Base-by-base conservation (phyloP, 1,284 basidiomycete genomes). In the Cryptococcus hybrid region DNA sequence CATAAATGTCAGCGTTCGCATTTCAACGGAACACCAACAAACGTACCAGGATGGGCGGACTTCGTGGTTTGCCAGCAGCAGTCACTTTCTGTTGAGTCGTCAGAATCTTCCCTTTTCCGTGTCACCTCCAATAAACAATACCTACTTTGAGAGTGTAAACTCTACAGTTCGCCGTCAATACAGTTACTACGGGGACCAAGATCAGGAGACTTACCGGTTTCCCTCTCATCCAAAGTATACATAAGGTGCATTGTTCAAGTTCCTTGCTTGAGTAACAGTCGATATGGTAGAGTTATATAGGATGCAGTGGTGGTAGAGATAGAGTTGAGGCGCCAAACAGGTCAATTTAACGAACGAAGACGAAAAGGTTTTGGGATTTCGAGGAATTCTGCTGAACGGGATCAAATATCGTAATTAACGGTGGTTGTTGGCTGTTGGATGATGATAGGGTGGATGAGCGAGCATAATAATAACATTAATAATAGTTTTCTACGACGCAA, bases 1-100 rank as follows among this genome's bases (percentile, higher is more conserved):
- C 18, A 18, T 18, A 18, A 18, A 18, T 93, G 69, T n/a, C 12
- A 11, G n/a, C 5, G n/a, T 13, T 47, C 8, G 3, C 6, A 49
- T 35, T 11, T 37, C 7, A 54, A 12, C 44, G 45, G 30, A 13
- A 12, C 11, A 24, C 54, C 35, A 34, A 39, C 47, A 53, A 24
- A 75, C 83, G 67, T 74, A 93, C 91, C 92, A 78, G 92, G 93
- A 78, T 97, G 93, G 8, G 93, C 93, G 60, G 90, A 93, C 80
- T 92, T 94, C 50, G 91, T 91, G 63, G 84, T 79, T 86, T 87
- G 51, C 90, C 91, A 37, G 80, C 81, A 52, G 87, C 83, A 12
- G 88, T 92, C 48, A 84, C 69, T 88, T 96, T 97, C 92, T 94
- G 51, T 11, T 34, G 13, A 47, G 37, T 37, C 24, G 54, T 68